These are phyloP conservation scores for Trypanosoma boissoni DNA, from an alignment of 208 protist species.

Conservation along the genomic window DNA sequence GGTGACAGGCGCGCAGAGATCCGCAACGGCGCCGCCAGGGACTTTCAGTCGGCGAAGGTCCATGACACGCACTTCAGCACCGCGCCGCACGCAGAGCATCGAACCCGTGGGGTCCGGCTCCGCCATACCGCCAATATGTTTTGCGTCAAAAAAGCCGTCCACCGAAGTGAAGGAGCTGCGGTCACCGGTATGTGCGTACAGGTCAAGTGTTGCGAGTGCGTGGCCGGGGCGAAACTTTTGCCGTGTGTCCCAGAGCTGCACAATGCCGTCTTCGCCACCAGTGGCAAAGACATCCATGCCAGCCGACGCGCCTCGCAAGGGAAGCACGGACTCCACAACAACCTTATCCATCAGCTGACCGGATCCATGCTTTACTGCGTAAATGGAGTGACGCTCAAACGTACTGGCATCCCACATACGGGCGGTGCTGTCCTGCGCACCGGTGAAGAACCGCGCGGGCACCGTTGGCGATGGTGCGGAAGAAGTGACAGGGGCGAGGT, in stretches of 20 bases:
- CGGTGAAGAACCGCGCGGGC: slow-evolving; percentile 48
- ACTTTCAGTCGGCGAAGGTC: slow-evolving; percentile 40
- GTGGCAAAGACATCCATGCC: slow-evolving; percentile 55
- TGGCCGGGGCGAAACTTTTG: slow-evolving; percentile 70
- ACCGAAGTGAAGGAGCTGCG: background rate
- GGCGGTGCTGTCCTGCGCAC: slow-evolving; percentile 66
- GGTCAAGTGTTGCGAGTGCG: slow-evolving; percentile 32
- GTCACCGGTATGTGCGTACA: slow-evolving; percentile 23
- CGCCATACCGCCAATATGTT: slow-evolving; percentile 63
- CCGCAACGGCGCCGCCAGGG: slow-evolving; percentile 3
- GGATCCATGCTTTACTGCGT: slow-evolving; percentile 70
- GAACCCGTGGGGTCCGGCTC: slow-evolving; percentile 39
- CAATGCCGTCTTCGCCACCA: slow-evolving; percentile 60
- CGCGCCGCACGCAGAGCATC: slow-evolving; percentile 48
- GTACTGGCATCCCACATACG: slow-evolving; percentile 50
- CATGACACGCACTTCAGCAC: slow-evolving; percentile 34
- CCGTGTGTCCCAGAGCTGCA: slow-evolving; percentile 74
- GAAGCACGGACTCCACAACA: slow-evolving; percentile 64
- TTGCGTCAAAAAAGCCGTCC: slow-evolving; percentile 30
- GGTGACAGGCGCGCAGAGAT: slow-evolving; percentile 12
- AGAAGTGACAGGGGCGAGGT: slow-evolving; percentile 63
- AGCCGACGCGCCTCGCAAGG: slow-evolving; percentile 17
- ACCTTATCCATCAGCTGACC: slow-evolving; percentile 71
- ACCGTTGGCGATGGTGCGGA: slow-evolving; percentile 38
- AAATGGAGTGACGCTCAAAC: slow-evolving; percentile 47